Percentiles rank a stretch among this genome's conserved stretches.
Conservation (phyloP, 2,329 filamentous ascomycete species). For the Lasiodiplodia gonubiensis region DNA sequence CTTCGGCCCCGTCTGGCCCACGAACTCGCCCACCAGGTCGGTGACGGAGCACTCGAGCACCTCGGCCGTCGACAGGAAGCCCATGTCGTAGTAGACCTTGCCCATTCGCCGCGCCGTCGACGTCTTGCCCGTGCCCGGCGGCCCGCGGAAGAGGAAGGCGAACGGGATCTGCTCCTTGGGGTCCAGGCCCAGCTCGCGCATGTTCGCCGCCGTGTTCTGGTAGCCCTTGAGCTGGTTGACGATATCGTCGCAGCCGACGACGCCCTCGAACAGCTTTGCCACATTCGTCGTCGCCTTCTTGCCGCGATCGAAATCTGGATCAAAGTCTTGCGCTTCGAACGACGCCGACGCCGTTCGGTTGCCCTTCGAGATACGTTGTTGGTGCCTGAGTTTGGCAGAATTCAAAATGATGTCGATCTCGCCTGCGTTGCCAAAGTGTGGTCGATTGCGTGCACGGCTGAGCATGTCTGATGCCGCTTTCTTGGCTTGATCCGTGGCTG, state of each 20-base stretch:
- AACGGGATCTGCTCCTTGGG: conserved; percentile 66
- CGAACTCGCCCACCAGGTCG: conserved; percentile 70
- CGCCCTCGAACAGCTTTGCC: conserved; percentile 61
- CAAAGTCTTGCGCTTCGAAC: conserved; percentile 61
- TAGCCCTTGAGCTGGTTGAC: conserved; percentile 61
- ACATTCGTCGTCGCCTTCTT: conserved; percentile 58
- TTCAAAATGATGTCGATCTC: conserved; percentile 74
- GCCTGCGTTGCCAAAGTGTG: conserved; percentile 74
- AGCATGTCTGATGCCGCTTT: conserved; percentile 66
- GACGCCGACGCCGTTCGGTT: conserved; percentile 29
- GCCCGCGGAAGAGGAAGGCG: conserved; percentile 71
- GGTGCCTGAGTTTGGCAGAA: conserved; percentile 59
- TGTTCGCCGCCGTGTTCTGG: conserved; percentile 57
- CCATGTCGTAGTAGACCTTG: conserved; percentile 76
- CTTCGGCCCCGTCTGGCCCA: conserved; percentile 74
- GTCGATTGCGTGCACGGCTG: conserved; percentile 63
- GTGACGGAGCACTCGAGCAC: conserved; percentile 71
- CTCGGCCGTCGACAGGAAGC: conserved; percentile 64
- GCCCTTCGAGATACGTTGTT: conserved; percentile 44
- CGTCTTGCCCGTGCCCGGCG: conserved; percentile 74
- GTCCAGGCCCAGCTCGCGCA: conserved; percentile 60
- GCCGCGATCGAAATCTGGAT: conserved; percentile 63
- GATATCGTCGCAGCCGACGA: conserved; percentile 63
- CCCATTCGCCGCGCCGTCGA: conserved; percentile 76
- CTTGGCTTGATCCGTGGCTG: conserved; percentile 58